A percentile compares a stretch with the other conserved stretches of the same genome.
Conservation (phyloP, 768 basidiomycete species). For the Boletus barrowsii region DNA sequence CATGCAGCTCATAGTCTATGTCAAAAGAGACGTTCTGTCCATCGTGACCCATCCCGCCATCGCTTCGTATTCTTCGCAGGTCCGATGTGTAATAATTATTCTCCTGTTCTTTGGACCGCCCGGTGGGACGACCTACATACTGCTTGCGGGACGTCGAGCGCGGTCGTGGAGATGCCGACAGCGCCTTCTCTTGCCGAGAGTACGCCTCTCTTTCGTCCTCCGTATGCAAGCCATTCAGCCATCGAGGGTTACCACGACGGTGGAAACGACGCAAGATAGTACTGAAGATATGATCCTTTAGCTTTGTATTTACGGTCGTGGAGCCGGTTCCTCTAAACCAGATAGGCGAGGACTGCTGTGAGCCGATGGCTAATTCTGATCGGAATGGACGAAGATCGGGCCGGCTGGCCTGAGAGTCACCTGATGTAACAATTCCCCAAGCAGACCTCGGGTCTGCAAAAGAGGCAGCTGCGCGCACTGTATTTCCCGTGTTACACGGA, state of each 20-base stretch:
- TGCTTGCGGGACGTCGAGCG: slow-evolving; percentile 19
- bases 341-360: slow-evolving; percentile 37
- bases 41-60: slow-evolving; percentile 42
- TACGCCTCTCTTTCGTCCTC: slow-evolving; percentile 58
- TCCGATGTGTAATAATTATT: slow-evolving; percentile 32
- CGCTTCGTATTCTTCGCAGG: slow-evolving; percentile 67
- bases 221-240: slow-evolving; percentile 38
- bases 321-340: slow-evolving; percentile 89
- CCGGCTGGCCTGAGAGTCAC: slow-evolving; percentile 23
- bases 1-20: slow-evolving; percentile 37
- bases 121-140: slow-evolving; percentile 32
- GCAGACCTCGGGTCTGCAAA: slow-evolving; percentile 23
- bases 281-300: slow-evolving; percentile 95
- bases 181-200: slow-evolving; percentile 38
- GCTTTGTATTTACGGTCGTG: slow-evolving; percentile 87
- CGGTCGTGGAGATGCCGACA: background rate
- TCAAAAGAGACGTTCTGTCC: slow-evolving; percentile 40
- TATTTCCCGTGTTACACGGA: slow-evolving; percentile 44
- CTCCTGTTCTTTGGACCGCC: slow-evolving; percentile 40
- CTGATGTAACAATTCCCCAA: slow-evolving; percentile 19
- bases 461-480: slow-evolving; percentile 25
- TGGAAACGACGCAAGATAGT: slow-evolving; percentile 77
- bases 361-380: slow-evolving; percentile 38
- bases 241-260: slow-evolving; percentile 40
- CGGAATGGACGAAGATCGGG: slow-evolving; percentile 39